A percentile compares a stretch with the other conserved stretches of the same genome.
Evolutionary conservation across 441 rosid genomes (phyloP).

Genomic region (Erodium moschatum): DNA sequence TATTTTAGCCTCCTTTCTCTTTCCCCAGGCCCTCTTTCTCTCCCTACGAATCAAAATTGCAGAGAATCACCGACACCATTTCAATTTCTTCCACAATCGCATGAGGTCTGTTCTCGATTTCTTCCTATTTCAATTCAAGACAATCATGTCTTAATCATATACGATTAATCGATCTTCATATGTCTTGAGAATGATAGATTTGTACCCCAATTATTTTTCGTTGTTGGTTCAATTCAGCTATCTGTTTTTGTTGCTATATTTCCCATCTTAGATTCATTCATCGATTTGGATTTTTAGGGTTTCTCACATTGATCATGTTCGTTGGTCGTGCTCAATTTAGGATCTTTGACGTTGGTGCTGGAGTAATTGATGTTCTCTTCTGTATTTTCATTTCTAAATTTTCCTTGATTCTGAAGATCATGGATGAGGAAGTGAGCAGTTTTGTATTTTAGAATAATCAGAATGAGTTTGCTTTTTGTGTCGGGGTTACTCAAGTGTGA

Average conservation of each 20-base stretch:
- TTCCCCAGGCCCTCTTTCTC: no score
- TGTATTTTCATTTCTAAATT: background rate
- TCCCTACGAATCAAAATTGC: no score
- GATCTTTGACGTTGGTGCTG: background rate
- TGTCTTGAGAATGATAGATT: no score
- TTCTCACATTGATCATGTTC: background rate
- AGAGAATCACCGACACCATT: no score
- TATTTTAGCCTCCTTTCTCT: no score
- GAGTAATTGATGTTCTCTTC: background rate
- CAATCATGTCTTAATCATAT: no score
- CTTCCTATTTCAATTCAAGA: no score
- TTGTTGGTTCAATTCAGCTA: no score
- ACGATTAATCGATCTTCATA: no score
- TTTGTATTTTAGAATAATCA: background rate
- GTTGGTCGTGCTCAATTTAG: background rate
- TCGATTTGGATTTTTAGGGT: background rate
- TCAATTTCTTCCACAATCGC: no score
- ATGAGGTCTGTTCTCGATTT: no score
- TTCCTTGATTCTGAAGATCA: background rate
- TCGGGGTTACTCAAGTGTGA: background rate
- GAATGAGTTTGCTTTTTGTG: background rate
- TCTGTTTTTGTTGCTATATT: background rate
- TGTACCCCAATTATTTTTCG: no score
- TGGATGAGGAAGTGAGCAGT: slow-evolving; percentile 1
- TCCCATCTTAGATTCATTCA: background rate